These are phyloP conservation scores for Pulveroboletus frians DNA, from an alignment of 768 basidiomycete species.

Conservation along the genomic window DNA sequence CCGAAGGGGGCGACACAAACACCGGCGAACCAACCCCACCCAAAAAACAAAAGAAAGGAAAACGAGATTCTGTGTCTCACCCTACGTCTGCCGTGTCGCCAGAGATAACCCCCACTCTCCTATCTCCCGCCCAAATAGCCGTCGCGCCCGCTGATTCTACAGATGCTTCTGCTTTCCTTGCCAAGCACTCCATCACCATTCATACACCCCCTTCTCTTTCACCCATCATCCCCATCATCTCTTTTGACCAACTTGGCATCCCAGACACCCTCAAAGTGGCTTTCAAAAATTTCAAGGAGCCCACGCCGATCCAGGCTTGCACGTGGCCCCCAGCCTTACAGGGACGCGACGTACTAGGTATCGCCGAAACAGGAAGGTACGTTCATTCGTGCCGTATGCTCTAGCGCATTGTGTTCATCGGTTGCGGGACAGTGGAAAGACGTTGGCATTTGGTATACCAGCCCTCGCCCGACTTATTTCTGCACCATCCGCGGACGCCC, in stretches of 20 bases:
- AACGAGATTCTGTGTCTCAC: constrained; percentile 7
- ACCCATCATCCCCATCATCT: constrained; percentile 58
- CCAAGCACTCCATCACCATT: constrained; percentile 70
- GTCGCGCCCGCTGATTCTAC: constrained; percentile 10
- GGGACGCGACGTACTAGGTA: constrained; percentile 86
- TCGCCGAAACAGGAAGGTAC: constrained; percentile 92
- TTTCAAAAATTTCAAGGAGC: constrained; percentile 71
- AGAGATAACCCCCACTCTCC: constrained; percentile 15
- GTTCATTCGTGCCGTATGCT: constrained; percentile 9
- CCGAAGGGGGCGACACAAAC: not conserved
- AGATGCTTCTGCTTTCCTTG: constrained; percentile 61
- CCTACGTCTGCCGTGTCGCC: not conserved
- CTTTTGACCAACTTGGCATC: constrained; percentile 71
- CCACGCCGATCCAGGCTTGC: constrained; percentile 94
- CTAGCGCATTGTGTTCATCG: not conserved
- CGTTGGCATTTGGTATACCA: constrained; percentile 92
- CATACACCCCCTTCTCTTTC: constrained; percentile 44
- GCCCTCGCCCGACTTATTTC: constrained; percentile 66
- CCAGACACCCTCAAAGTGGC: constrained; percentile 55
- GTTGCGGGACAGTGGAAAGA: constrained; percentile 70
- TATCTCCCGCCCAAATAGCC: constrained; percentile 13
- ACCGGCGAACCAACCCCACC: constrained; percentile 6
- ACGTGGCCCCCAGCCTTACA: constrained; percentile 86
- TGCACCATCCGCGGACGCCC: constrained; percentile 13
- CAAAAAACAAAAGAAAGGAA: constrained; percentile 28